Evolutionary conservation across 2,329 filamentous ascomycete genomes (phyloP).

Genomic region (Colletotrichum salicis): DNA sequence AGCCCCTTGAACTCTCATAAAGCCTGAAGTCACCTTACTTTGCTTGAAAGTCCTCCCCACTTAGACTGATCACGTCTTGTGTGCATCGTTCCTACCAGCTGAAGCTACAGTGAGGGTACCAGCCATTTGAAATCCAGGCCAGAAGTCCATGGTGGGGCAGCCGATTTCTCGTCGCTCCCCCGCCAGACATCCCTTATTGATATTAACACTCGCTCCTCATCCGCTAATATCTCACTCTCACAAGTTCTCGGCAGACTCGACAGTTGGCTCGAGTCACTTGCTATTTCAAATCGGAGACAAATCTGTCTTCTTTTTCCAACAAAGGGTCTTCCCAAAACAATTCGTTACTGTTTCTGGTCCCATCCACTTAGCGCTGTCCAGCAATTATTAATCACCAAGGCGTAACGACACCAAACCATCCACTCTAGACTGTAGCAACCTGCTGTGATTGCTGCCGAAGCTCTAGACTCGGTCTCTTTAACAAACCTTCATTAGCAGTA

Average conservation of each 20-base stretch:
- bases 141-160: conserved; percentile 5
- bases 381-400: conserved; percentile 15
- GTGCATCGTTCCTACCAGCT: neutral
- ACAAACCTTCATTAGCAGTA: neutral
- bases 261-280: neutral
- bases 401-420: neutral
- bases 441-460: neutral
- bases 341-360: neutral
- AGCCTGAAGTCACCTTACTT: neutral
- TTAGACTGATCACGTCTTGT: conserved; percentile 8
- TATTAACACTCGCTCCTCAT: neutral
- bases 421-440: neutral
- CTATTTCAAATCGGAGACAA: neutral
- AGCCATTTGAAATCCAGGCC: conserved; percentile 1
- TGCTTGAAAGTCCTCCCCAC: neutral
- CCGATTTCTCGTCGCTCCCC: conserved; percentile 5
- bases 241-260: neutral
- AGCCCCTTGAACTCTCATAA: neutral
- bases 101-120: neutral
- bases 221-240: neutral
- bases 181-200: neutral
- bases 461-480: no score
- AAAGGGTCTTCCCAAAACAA: no score
- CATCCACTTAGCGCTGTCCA: no score
- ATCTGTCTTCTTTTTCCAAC: neutral